phyloP scores from a whole-genome alignment of 1,284 basidiomycete genomes.

The Trichosporon sp. region DNA sequence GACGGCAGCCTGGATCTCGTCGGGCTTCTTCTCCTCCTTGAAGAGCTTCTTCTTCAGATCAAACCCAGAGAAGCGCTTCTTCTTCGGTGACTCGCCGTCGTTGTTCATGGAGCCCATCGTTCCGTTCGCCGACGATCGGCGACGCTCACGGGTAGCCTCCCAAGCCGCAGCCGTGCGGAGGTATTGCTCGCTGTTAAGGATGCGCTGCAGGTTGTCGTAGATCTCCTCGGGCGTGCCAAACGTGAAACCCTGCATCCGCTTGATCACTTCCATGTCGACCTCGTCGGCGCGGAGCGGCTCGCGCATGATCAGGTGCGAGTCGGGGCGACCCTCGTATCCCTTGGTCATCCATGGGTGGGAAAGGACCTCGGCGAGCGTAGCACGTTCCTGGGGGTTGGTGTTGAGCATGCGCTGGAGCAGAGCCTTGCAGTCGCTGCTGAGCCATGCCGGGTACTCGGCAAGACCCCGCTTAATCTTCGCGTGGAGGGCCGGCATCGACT shows the following conservation, averaged over 20 bases:
- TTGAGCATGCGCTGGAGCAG: conserved; percentile 94
- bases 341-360: conserved; percentile 93
- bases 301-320: conserved; percentile 81
- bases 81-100: conserved; percentile 51
- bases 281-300: conserved; percentile 85
- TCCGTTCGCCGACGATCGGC: conserved; percentile 39
- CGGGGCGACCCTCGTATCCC: conserved; percentile 77
- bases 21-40: conserved; percentile 59
- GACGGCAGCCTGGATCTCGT: conserved; percentile 36
- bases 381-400: conserved; percentile 83
- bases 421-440: conserved; percentile 93
- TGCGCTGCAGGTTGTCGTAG: conserved; percentile 68
- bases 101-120: conserved; percentile 26
- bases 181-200: conserved; percentile 81
- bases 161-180: conserved; percentile 71
- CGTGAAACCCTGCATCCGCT: conserved; percentile 94
- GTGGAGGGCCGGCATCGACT: conserved; percentile 97
- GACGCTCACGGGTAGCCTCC: conserved; percentile 68
- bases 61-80: conserved; percentile 80
- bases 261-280: conserved; percentile 81
- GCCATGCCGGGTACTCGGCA: conserved; percentile 96
- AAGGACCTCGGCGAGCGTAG: conserved; percentile 83
- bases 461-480: conserved; percentile 98
- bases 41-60: conserved; percentile 95
- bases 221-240: conserved; percentile 89